Conservation (phyloP, 2,329 filamentous ascomycete genomes). For the Diaporthe citri region DNA sequence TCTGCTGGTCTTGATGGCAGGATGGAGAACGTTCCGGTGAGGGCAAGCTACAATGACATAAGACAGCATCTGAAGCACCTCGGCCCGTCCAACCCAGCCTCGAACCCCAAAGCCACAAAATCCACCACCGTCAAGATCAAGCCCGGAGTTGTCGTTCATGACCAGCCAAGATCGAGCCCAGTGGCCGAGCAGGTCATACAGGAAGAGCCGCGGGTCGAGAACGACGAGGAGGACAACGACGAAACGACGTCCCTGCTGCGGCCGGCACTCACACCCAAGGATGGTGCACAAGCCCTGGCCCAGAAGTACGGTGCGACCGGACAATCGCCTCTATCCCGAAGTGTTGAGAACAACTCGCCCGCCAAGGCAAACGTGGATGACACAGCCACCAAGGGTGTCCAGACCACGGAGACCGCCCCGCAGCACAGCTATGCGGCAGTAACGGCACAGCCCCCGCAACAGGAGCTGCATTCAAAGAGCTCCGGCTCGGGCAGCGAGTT, state of each 20-base stretch:
- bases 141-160: conserved; percentile 50
- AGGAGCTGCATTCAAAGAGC: conserved; percentile 31
- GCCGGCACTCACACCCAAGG: conserved; percentile 70
- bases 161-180: conserved; percentile 43
- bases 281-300: conserved; percentile 73
- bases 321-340: conserved; percentile 35
- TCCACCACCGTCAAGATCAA: conserved; percentile 78
- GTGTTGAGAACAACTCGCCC: conserved; percentile 37
- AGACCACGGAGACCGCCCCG: conserved; percentile 44
- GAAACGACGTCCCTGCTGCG: conserved; percentile 59
- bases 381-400: conserved; percentile 42
- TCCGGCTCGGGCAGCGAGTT: conserved; percentile 40
- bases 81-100: conserved; percentile 75
- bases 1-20: conserved; percentile 68
- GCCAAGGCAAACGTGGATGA: conserved; percentile 43
- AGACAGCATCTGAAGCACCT: conserved; percentile 74
- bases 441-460: conserved; percentile 31
- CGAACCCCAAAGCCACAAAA: conserved; percentile 72
- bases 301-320: conserved; percentile 65
- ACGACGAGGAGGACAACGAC: conserved; percentile 46
- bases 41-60: conserved; percentile 73
- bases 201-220: conserved; percentile 37
- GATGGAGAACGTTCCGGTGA: conserved; percentile 64
- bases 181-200: conserved; percentile 43
- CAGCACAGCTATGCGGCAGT: conserved; percentile 30